Base-by-base conservation (phyloP, 148 eudicot genomes). In the Dysphania ambrosioides region DNA sequence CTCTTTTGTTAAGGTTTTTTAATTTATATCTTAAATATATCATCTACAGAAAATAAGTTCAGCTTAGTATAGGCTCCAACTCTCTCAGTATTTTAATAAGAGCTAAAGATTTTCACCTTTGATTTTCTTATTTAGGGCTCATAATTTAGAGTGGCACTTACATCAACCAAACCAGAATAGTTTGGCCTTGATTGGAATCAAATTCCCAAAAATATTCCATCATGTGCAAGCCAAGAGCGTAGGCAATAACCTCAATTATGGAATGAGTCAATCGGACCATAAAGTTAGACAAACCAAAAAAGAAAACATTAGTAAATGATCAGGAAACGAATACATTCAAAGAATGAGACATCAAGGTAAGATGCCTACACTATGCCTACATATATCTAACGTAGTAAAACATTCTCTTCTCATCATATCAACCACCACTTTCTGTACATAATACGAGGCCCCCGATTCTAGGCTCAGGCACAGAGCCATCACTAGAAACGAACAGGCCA, bases 401-500 rank as follows among this genome's bases (percentile, higher is more conserved):
- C 59, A 51, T 30, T 58, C 35, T 18, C 44, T 49, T 19, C 76
- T 65, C 72, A 71, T 47, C 57, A 57, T 75, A 56, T 56, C 41
- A 64, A 65, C 40, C 53, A 47, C 36, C 68, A 16, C 41, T 76
- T 72, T 71, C 83, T 81, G 71, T 77, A 76, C 77, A 81, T 36
- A 76, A 81, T 55, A 66, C 10, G 51, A 64, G 72, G 67, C 83
- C 76, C 53, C 40, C 8, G 12, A 32, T 44, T 27, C 76, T 41
- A 24, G 19, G 19, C 27, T 66, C 53, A 71, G 68, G 72, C 83
- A 71, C 60, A 30, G 38, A 71, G 72, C 79, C 38, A 36, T 30
- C 5, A 5, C 72, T 34, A 18, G 55, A 75, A 66, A 75, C 5
- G 26, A 64, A 41, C 31, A 44, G 66, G 68, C 42, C 79, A 71